Percentiles rank a stretch among this genome's conserved stretches.
phyloP scores from a whole-genome alignment of 1,284 basidiomycete species.

The Clitocybe nebularis region DNA sequence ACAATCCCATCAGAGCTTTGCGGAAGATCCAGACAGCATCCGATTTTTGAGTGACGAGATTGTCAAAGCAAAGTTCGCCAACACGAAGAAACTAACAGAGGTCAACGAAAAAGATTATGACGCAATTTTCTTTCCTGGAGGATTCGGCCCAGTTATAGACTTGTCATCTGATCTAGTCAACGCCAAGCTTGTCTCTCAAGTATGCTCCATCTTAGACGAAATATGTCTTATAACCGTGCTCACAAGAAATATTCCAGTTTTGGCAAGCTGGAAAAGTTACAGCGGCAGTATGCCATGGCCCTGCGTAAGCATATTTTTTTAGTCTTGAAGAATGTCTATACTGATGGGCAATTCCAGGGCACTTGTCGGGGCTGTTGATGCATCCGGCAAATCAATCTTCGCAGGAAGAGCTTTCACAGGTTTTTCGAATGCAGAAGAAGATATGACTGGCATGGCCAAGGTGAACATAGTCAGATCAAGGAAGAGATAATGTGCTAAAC shows the following conservation, averaged over 20 bases:
- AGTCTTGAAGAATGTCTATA: neutral
- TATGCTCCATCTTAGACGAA: constrained; percentile 23
- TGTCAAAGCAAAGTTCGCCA: constrained; percentile 55
- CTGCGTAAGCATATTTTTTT: constrained; percentile 37
- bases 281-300: constrained; percentile 74
- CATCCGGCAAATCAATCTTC: constrained; percentile 59
- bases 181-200: constrained; percentile 54
- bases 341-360: constrained; percentile 29
- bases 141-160: constrained; percentile 71
- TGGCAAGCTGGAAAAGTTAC: constrained; percentile 56
- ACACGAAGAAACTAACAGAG: constrained; percentile 50
- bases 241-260: constrained; percentile 36
- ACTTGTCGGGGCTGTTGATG: constrained; percentile 51
- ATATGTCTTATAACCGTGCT: neutral
- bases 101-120: constrained; percentile 61
- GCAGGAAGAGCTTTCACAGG: constrained; percentile 57
- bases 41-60: constrained; percentile 62
- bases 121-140: constrained; percentile 78
- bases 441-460: constrained; percentile 39
- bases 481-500: constrained; percentile 3
- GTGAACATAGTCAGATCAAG: constrained; percentile 18
- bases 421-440: constrained; percentile 74
- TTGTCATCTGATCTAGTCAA: constrained; percentile 56
- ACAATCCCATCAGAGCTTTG: constrained; percentile 41
- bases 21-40: constrained; percentile 55